Evolutionary conservation across 2,329 filamentous ascomycete species (phyloP), one percentile per base, ranked within the genome.

Genomic region (Tolypocladium ophioglossoides): DNA sequence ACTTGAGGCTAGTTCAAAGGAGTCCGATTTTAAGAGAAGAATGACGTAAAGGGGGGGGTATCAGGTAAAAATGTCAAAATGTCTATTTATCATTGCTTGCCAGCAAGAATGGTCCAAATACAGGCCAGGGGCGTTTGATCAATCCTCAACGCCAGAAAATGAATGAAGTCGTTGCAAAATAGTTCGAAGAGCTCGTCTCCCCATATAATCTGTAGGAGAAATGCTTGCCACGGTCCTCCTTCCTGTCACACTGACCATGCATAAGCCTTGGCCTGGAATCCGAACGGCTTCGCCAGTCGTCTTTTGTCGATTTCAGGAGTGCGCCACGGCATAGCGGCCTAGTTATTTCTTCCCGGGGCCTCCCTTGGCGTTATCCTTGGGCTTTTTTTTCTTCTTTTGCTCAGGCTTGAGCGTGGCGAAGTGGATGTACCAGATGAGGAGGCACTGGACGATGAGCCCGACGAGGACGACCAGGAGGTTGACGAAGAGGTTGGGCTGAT

Each of bases 321-420:
- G 48, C 20, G n/a, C 27, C 41, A 14, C 44, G 9, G 18, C 44
- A 12, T 34, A 7, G 44, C 27, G 27, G 18, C n/a, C 8, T 5
- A 5, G 2, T 46, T 24, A 52, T 30, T 51, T 54, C 20, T n/a
- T 47, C 20, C 37, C 34, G 24, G 48, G 14, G 22, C 20, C 53
- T 30, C 54, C 61, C 55, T 57, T 59, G 52, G 54, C 54, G 34
- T 57, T 55, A 14, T 59, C 61, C 50, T 62, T 58, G 40, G 59
- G 62, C 38, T 63, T 66, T 61, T 74, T 75, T 64, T 73, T 74
- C 66, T 78, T 79, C 65, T 72, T 77, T 66, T 84, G 80, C 63
- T 80, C 78, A 18, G 80, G 80, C 71, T 83, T 84, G 70, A 80
- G 58, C 22, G 80, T 84, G 55, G 78, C 79, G 62, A 71, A 76